Evolutionary conservation across 176 grass and related monocot genomes (phyloP).

Genomic region (Musa schizocarpa): DNA sequence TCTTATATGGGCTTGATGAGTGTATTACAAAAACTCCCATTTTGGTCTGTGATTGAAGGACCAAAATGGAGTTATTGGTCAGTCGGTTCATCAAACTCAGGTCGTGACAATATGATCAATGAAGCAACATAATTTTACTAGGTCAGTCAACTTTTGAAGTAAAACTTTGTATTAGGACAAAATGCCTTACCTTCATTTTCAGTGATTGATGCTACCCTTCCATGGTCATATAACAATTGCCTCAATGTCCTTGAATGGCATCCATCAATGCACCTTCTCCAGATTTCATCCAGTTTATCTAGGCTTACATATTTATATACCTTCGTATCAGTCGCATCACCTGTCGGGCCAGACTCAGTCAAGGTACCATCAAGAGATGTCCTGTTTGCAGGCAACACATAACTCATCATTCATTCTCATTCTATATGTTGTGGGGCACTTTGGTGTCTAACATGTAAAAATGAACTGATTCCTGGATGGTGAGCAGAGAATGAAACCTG

Average conservation of each 20-base stretch:
- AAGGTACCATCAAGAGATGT: conserved; percentile 44
- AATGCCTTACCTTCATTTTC: not conserved
- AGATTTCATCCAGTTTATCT: conserved; percentile 27
- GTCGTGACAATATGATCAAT: not conserved
- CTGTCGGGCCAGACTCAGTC: conserved; percentile 25
- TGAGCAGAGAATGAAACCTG: conserved; percentile 30
- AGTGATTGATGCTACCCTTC: not conserved
- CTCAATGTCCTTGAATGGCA: conserved; percentile 16
- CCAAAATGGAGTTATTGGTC: too few relatives aligned
- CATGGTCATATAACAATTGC: conserved; percentile 11
- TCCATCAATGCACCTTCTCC: conserved; percentile 7
- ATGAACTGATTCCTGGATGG: conserved; percentile 23
- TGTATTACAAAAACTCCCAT: too few relatives aligned
- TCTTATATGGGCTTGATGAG: too few relatives aligned
- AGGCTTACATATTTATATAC: conserved; percentile 24
- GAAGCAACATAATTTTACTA: not conserved
- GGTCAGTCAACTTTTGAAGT: not conserved
- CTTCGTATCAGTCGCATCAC: conserved; percentile 24
- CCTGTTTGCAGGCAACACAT: conserved; percentile 25
- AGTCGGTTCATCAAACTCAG: too few relatives aligned
- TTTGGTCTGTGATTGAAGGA: too few relatives aligned
- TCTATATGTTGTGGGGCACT: conserved; percentile 32
- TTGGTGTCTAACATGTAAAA: conserved; percentile 26
- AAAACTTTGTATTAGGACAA: not conserved
- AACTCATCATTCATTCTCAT: conserved; percentile 18